Percentiles rank a stretch among this genome's conserved stretches.
These are phyloP conservation scores for Trichocomaceae sp. DNA, from an alignment of 2,329 filamentous ascomycete species.

Conservation along the genomic window DNA sequence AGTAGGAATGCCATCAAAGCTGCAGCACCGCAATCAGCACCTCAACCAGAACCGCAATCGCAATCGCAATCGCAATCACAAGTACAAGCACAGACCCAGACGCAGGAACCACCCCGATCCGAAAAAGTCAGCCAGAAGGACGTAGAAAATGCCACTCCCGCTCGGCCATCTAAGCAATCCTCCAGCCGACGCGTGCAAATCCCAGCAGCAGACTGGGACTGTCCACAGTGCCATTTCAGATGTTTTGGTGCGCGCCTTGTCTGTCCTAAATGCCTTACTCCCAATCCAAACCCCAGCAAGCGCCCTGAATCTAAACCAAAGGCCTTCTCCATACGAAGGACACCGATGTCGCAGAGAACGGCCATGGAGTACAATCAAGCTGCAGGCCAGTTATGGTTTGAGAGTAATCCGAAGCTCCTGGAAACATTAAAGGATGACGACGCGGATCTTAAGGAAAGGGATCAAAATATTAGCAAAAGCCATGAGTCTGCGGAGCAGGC, in stretches of 20 bases:
- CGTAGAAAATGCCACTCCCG: not conserved
- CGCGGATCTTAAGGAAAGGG: not conserved
- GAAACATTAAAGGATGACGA: not conserved
- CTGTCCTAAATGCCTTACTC: slow-evolving; percentile 26
- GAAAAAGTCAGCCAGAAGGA: not conserved
- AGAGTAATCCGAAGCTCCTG: not conserved
- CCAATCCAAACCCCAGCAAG: slow-evolving; percentile 16
- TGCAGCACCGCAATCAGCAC: slow-evolving; percentile 1
- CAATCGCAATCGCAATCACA: not conserved
- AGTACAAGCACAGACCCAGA: not conserved
- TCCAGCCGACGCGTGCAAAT: not conserved
- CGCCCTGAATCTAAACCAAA: slow-evolving; percentile 11
- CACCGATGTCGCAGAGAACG: not conserved
- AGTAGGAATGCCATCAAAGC: slow-evolving; percentile 24
- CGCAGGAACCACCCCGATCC: not conserved
- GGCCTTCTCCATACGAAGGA: not conserved
- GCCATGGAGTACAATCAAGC: not conserved
- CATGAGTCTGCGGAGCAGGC: not conserved
- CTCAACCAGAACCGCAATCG: too few species aligned
- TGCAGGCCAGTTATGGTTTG: slow-evolving; percentile 1
- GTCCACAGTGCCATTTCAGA: slow-evolving; percentile 20
- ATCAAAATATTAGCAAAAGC: slow-evolving; percentile 17
- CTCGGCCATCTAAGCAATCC: not conserved
- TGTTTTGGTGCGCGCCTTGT: slow-evolving; percentile 18
- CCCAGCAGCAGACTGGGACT: slow-evolving; percentile 21